These are phyloP conservation scores for Penicillium sp. DNA, from an alignment of 2,329 filamentous ascomycete species.

Conservation along the genomic window DNA sequence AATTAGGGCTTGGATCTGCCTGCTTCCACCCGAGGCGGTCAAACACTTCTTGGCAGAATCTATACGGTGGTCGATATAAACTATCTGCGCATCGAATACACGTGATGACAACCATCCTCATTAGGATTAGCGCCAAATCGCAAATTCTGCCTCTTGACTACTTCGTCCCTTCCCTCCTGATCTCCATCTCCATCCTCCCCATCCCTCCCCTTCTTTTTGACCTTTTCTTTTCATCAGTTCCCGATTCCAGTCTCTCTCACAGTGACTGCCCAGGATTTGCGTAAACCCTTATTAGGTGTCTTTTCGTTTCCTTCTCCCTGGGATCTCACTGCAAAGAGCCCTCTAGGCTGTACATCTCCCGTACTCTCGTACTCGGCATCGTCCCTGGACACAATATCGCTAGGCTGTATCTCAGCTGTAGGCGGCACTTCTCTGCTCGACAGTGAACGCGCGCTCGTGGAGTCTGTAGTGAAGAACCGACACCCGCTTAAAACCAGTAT, in stretches of 20 bases:
- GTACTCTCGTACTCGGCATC: conserved; percentile 40
- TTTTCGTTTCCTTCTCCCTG: conserved; percentile 2
- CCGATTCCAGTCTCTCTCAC: conserved; percentile 3
- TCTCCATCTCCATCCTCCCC: conserved; percentile 7
- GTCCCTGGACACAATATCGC: conserved; percentile 32
- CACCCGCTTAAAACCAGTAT: conserved; percentile 28
- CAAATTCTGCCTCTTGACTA: background rate
- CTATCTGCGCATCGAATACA: no score
- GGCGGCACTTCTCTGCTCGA: conserved; percentile 34
- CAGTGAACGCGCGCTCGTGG: conserved; percentile 35
- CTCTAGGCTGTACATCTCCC: conserved; percentile 34
- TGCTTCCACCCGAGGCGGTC: no score
- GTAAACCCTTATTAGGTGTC: conserved; percentile 28
- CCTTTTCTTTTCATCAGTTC: conserved; percentile 15
- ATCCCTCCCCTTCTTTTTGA: conserved; percentile 14
- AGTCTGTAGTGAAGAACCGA: conserved; percentile 43
- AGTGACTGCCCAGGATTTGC: conserved; percentile 8
- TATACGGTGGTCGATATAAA: no score
- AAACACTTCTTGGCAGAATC: no score
- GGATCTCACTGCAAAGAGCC: conserved; percentile 24
- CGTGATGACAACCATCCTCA: background rate
- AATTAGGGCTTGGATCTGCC: no score
- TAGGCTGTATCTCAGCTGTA: conserved; percentile 45
- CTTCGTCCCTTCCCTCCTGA: conserved; percentile 3
- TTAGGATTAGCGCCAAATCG: conserved; percentile 1